Evolutionary conservation across 352 stramenopile genomes (phyloP), one percentile per base, ranked within the genome.

Genomic region (Pythium sukuiense): DNA sequence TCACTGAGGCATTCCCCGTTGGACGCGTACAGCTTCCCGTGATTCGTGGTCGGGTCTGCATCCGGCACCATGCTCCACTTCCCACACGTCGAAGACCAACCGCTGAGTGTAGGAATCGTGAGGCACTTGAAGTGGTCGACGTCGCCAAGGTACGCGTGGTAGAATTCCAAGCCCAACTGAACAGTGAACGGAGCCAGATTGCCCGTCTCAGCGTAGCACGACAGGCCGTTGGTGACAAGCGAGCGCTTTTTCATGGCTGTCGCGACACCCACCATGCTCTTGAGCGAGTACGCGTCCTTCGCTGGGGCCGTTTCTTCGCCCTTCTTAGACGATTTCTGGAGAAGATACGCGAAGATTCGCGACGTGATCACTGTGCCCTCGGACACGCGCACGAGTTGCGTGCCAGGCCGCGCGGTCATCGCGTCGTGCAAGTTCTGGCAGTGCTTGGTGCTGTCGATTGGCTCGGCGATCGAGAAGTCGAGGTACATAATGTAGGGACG

Each of bases 401-500:
- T 35, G 1, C 32, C 32, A 35, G 32, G 32, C 32, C 32, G 32
- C 32, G 32, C 32, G 32, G 32, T 9, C 32, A 59, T 27, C 2
- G 32, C 53, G 14, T 16, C 32, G 53, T 48, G 33, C 3, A 59
- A 14, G 32, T 59, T 49, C 13, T 20, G 9, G n/a, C 55, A 50
- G 20, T 43, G 52, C 1, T 0, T 50, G 8, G 6, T 50, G 18
- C 26, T 29, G 9, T 54, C 24, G 16, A 16, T 54, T 13, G 24
- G 26, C 14, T 29, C 46, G 18, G 7, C 11, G 26, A 55, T 33
- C 11, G 6, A 12, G n/a, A 55, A 39, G 16, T 61, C 55, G 20
- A 61, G 24, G 18, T 39, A 50, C 55, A 61, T 61, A 12, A 53
- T 39, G 39, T 41, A 61, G 32, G 55, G 55, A 8, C 55, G 55